Percentiles rank a stretch among this genome's conserved stretches.
phyloP scores from a whole-genome alignment of 306 rosid genomes.

The Castanopsis chinensis region DNA sequence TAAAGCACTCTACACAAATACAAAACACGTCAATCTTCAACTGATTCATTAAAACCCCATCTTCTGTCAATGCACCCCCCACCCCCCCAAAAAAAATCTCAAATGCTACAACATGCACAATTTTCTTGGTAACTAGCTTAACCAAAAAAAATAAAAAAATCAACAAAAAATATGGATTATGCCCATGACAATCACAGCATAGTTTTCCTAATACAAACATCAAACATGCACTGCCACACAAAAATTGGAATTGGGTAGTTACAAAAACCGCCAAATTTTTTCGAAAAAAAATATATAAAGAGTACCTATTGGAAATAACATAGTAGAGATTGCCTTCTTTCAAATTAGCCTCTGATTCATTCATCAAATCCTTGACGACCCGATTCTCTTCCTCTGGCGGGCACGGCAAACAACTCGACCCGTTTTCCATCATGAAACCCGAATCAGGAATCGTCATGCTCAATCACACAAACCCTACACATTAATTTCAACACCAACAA shows the following conservation, averaged over 20 bases:
- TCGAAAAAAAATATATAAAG: background rate
- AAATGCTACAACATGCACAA: background rate
- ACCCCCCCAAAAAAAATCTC: background rate
- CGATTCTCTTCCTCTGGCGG: constrained; percentile 81
- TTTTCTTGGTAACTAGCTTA: background rate
- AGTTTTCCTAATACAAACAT: background rate
- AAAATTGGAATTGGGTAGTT: background rate
- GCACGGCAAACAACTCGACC: constrained; percentile 58
- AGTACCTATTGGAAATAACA: constrained; percentile 71
- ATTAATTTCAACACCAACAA: constrained; percentile 32
- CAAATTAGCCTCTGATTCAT: constrained; percentile 72
- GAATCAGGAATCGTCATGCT: constrained; percentile 81
- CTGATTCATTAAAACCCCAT: background rate
- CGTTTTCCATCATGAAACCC: constrained; percentile 63
- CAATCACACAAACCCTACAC: constrained; percentile 5
- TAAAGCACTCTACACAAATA: background rate
- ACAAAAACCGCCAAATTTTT: too few species aligned
- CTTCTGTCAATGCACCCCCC: background rate
- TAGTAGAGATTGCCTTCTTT: constrained; percentile 76
- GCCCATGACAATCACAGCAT: background rate
- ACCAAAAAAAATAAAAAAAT: background rate
- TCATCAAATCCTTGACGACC: constrained; percentile 59
- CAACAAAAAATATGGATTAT: background rate
- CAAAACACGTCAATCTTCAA: background rate
- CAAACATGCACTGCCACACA: background rate